A percentile compares a stretch with the other conserved stretches of the same genome.
Evolutionary conservation across 2,329 filamentous ascomycete genomes (phyloP).

Genomic region (Ophiostoma quercus): DNA sequence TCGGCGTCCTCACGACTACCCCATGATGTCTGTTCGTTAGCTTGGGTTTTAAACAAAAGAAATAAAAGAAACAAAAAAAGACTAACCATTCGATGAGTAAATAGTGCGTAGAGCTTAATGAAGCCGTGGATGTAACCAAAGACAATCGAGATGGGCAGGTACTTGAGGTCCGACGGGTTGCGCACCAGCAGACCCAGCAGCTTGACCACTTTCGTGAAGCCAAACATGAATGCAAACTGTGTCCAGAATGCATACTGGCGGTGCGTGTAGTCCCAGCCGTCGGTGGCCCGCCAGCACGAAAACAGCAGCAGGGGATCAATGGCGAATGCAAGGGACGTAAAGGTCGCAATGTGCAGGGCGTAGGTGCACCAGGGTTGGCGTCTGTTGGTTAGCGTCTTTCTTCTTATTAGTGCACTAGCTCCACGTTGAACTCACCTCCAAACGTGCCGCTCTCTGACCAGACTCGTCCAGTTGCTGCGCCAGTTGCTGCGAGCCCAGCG

Average conservation of each 20-base stretch:
- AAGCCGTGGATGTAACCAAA: slow-evolving; percentile 92
- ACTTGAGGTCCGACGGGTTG: slow-evolving; percentile 73
- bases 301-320: slow-evolving; percentile 69
- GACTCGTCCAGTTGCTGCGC: slow-evolving; percentile 90
- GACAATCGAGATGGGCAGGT: slow-evolving; percentile 75
- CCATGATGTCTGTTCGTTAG: slow-evolving; percentile 71
- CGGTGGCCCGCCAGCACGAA: slow-evolving; percentile 64
- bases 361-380: slow-evolving; percentile 92
- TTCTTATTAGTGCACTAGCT: neutral
- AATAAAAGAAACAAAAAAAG: neutral
- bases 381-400: slow-evolving; percentile 42
- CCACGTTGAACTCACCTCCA: slow-evolving; percentile 64
- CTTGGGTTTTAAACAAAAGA: neutral
- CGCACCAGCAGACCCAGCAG: slow-evolving; percentile 78
- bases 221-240: slow-evolving; percentile 69
- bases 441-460: slow-evolving; percentile 76
- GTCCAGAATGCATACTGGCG: slow-evolving; percentile 54
- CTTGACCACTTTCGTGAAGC: slow-evolving; percentile 85
- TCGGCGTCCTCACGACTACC: slow-evolving; percentile 90
- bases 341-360: slow-evolving; percentile 84
- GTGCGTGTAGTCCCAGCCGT: slow-evolving; percentile 50
- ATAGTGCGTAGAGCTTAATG: slow-evolving; percentile 83
- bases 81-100: slow-evolving; percentile 71
- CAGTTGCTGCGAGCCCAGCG: slow-evolving; percentile 97
- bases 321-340: slow-evolving; percentile 79